Percentiles rank a stretch among this genome's conserved stretches.
Evolutionary conservation across 169 alveolate species (phyloP).

Genomic region (Plasmodium fragile): DNA sequence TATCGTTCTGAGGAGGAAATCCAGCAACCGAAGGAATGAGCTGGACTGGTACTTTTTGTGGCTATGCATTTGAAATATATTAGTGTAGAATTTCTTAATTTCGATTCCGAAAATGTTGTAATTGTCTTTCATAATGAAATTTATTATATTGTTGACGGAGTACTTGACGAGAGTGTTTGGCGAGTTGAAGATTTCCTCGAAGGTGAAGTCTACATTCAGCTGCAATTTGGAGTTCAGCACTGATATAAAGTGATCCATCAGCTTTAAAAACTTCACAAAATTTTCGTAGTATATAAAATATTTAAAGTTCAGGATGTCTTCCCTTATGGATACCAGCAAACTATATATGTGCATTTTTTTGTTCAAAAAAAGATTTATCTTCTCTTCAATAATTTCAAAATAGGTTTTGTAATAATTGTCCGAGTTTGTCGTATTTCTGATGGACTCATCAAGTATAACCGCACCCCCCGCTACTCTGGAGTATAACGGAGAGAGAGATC

Average conservation of each 20-base stretch:
- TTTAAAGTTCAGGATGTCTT: slow-evolving; percentile 70
- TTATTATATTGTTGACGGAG: slow-evolving; percentile 28
- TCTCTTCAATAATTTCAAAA: slow-evolving; percentile 51
- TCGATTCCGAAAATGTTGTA: slow-evolving; percentile 20
- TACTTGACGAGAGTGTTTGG: slow-evolving; percentile 20
- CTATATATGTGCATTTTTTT: slow-evolving; percentile 49
- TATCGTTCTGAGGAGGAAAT: slow-evolving; percentile 25
- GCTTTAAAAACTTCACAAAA: slow-evolving; percentile 28
- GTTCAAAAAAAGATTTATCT: slow-evolving; percentile 19
- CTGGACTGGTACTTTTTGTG: background rate
- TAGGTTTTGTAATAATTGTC: slow-evolving; percentile 25
- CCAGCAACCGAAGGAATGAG: slow-evolving; percentile 9
- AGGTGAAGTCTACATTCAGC: slow-evolving; percentile 31
- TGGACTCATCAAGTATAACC: slow-evolving; percentile 10
- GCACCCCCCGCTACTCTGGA: background rate
- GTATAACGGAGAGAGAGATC: background rate
- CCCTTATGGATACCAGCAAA: slow-evolving; percentile 46
- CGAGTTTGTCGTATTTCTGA: slow-evolving; percentile 16
- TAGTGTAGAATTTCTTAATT: background rate
- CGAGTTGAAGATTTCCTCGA: slow-evolving; percentile 35
- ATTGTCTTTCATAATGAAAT: slow-evolving; percentile 27
- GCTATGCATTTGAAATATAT: background rate
- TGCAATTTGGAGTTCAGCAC: slow-evolving; percentile 29
- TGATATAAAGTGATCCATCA: slow-evolving; percentile 43
- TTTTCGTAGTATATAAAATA: slow-evolving; percentile 51